These are phyloP conservation scores for Medicago truncatula DNA, from an alignment of 306 rosid species.

Conservation along the genomic window MtrunA17r5.0-ANR NC_053049.1:44979501-44980000, in stretches of 20 bases:
- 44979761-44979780: conserved; percentile 25
- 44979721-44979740: conserved; percentile 47
- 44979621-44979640: conserved; percentile 24
- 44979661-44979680: conserved; percentile 84
- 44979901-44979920: conserved; percentile 24
- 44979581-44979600: conserved; percentile 35
- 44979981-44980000: conserved; percentile 27
- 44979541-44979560: neutral
- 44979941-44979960: conserved; percentile 42
- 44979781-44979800: conserved; percentile 40
- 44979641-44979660: conserved; percentile 47
- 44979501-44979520: too few species aligned
- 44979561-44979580: conserved; percentile 18
- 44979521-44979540: neutral
- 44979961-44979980: conserved; percentile 42
- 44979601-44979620: conserved; percentile 30
- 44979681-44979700: conserved; percentile 59
- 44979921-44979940: conserved; percentile 25
- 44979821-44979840: conserved; percentile 22
- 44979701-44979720: conserved; percentile 39
- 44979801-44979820: conserved; percentile 44
- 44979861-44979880: conserved; percentile 49
- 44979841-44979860: conserved; percentile 34
- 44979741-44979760: conserved; percentile 34
- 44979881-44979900: conserved; percentile 35